These are phyloP conservation scores for Xylaria venustula DNA, from an alignment of 495 filamentous ascomycete genomes.

Conservation along the genomic window DNA sequence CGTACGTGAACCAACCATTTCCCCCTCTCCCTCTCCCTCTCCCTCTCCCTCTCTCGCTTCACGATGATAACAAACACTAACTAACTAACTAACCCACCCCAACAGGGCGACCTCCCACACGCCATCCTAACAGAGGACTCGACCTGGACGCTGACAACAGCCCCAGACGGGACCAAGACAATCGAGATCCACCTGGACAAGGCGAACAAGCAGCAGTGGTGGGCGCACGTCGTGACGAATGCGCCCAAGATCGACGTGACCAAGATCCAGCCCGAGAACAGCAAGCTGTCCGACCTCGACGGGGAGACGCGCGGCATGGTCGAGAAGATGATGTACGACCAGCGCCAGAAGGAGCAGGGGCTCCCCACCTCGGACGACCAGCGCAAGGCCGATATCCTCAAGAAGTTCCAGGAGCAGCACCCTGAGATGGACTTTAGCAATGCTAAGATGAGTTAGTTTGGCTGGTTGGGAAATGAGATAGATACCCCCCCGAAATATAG, in stretches of 20 bases:
- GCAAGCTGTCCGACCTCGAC: constrained; percentile 85
- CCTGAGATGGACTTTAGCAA: constrained; percentile 83
- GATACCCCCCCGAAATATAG: neutral
- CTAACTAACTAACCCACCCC: neutral
- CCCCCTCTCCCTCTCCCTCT: neutral
- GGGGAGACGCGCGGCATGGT: constrained; percentile 98
- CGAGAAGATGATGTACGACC: constrained; percentile 99
- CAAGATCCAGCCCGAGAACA: constrained; percentile 92
- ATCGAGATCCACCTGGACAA: constrained; percentile 93
- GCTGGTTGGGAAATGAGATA: too few species aligned
- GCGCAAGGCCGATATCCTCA: constrained; percentile 86
- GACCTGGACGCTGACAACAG: constrained; percentile 87
- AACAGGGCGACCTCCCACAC: constrained; percentile 81
- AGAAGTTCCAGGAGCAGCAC: constrained; percentile 77
- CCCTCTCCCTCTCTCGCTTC: neutral
- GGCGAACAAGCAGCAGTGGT: constrained; percentile 96
- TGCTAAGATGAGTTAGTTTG: constrained; percentile 67
- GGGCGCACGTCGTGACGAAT: constrained; percentile 81
- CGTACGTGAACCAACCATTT: too few species aligned
- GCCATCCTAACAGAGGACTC: constrained; percentile 78
- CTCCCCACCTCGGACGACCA: constrained; percentile 86
- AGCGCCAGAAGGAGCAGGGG: constrained; percentile 90
- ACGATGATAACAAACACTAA: too few species aligned
- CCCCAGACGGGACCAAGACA: constrained; percentile 64
- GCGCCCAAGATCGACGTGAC: constrained; percentile 90